These are phyloP conservation scores for Diaporthe sp. DNA, from an alignment of 2,329 filamentous ascomycete genomes.

Conservation along the genomic window DNA sequence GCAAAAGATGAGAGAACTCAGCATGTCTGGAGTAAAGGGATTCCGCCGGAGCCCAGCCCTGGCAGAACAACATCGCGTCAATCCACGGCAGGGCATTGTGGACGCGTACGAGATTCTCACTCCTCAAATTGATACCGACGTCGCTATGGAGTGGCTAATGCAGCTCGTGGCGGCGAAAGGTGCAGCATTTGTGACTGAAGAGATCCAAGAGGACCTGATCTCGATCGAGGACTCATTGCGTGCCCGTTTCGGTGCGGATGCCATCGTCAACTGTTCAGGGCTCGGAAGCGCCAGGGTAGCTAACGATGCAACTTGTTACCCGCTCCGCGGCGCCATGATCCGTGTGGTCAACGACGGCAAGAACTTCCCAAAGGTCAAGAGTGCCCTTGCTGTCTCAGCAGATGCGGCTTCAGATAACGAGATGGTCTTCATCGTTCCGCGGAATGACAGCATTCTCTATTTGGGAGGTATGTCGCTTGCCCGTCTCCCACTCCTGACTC, in stretches of 20 bases:
- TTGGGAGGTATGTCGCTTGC: slow-evolving; percentile 10
- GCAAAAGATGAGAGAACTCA: background rate
- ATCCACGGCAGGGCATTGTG: background rate
- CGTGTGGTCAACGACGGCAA: slow-evolving; percentile 16
- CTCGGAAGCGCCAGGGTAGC: background rate
- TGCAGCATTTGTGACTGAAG: background rate
- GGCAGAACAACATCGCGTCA: slow-evolving; percentile 12
- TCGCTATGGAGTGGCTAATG: slow-evolving; percentile 15
- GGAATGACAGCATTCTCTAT: slow-evolving; percentile 10
- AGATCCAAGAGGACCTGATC: background rate
- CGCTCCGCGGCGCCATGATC: slow-evolving; percentile 16
- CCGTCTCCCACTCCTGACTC: background rate
- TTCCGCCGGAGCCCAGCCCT: background rate
- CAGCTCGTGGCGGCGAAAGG: slow-evolving; percentile 10
- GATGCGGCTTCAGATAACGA: background rate
- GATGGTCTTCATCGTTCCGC: slow-evolving; percentile 17
- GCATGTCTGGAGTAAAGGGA: background rate
- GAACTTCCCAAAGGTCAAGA: background rate
- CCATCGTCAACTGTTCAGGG: slow-evolving; percentile 15
- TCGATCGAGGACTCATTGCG: slow-evolving; percentile 2
- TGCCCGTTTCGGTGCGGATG: background rate
- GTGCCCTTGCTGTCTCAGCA: slow-evolving; percentile 3
- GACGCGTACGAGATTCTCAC: background rate
- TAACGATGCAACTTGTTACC: background rate
- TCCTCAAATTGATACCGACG: slow-evolving; percentile 3